Evolutionary conservation across 73 alveolate species (phyloP).

Genomic region (Blepharisma stoltei): DNA sequence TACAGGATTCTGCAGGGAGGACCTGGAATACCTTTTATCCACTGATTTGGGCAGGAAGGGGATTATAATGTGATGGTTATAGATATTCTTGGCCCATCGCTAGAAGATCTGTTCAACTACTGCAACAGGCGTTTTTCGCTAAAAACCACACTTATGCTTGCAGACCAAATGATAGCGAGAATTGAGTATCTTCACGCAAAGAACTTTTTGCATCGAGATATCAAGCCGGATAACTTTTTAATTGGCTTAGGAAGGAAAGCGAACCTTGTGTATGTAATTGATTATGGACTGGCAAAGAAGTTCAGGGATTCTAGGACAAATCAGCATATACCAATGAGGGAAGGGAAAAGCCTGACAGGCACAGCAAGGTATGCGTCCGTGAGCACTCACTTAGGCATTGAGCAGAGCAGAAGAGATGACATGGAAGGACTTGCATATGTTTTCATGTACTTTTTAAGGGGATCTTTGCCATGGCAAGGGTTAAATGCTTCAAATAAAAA

Average conservation of each 20-base stretch:
- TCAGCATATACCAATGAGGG: conserved; percentile 88
- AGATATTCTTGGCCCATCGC: conserved; percentile 82
- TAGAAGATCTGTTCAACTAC: conserved; percentile 75
- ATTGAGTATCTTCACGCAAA: conserved; percentile 75
- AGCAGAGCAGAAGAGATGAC: conserved; percentile 84
- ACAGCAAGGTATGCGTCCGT: conserved; percentile 94
- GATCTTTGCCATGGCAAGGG: conserved; percentile 82
- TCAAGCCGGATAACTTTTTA: conserved; percentile 94
- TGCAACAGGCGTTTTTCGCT: conserved; percentile 68
- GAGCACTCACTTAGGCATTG: conserved; percentile 91
- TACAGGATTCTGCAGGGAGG: conserved; percentile 62
- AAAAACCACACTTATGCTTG: conserved; percentile 72
- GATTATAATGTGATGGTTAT: conserved; percentile 79
- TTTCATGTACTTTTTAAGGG: conserved; percentile 71
- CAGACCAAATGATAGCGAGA: conserved; percentile 77
- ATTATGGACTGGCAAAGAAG: conserved; percentile 89
- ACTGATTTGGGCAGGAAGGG: conserved; percentile 63
- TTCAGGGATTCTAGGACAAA: conserved; percentile 67
- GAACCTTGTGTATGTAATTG: conserved; percentile 79
- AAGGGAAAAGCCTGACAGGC: conserved; percentile 89
- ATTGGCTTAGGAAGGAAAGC: conserved; percentile 77
- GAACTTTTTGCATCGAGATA: conserved; percentile 89
- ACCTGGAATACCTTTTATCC: conserved; percentile 73
- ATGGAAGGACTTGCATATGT: conserved; percentile 82
- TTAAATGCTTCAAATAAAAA: conserved; percentile 67